Conservation (phyloP, 257 asterid genomes). For the Nemophila menziesii region DNA sequence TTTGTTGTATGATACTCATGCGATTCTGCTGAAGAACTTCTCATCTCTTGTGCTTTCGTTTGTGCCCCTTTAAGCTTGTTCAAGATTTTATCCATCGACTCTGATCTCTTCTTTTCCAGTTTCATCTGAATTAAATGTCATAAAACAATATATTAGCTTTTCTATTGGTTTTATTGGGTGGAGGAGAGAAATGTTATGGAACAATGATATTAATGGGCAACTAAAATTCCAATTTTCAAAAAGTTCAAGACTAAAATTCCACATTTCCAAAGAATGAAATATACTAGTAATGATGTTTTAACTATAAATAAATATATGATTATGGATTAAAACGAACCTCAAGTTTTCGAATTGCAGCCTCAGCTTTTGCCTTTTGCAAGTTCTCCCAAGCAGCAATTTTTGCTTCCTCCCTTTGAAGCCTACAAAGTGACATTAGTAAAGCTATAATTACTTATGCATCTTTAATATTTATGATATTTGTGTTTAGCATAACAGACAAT, state of each 20-base stretch:
- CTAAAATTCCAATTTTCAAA: too few relatives aligned
- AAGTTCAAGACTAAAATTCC: too few relatives aligned
- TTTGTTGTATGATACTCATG: constrained; percentile 13
- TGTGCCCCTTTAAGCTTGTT: constrained; percentile 44
- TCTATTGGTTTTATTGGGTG: background rate
- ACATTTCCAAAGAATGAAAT: background rate
- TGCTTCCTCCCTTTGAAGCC: constrained; percentile 23
- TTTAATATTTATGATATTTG: too few relatives aligned
- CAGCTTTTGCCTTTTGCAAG: constrained; percentile 32
- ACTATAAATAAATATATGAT: background rate
- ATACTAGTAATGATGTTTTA: background rate
- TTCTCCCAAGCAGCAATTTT: constrained; percentile 29
- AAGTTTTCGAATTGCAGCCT: constrained; percentile 24
- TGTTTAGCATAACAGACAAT: too few relatives aligned
- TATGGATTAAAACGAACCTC: constrained; percentile 11
- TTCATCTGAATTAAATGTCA: constrained; percentile 37
- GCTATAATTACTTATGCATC: background rate
- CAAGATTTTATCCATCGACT: constrained; percentile 57
- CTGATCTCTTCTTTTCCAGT: constrained; percentile 58
- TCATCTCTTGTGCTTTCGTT: constrained; percentile 51
- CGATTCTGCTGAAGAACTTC: constrained; percentile 25
- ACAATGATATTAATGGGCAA: too few relatives aligned
- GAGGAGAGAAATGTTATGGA: background rate
- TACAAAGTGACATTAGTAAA: background rate
- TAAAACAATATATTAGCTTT: background rate